A percentile compares a stretch with the other conserved stretches of the same genome.
phyloP scores from a whole-genome alignment of 768 basidiomycete genomes.

The Serendipita sp. region DNA sequence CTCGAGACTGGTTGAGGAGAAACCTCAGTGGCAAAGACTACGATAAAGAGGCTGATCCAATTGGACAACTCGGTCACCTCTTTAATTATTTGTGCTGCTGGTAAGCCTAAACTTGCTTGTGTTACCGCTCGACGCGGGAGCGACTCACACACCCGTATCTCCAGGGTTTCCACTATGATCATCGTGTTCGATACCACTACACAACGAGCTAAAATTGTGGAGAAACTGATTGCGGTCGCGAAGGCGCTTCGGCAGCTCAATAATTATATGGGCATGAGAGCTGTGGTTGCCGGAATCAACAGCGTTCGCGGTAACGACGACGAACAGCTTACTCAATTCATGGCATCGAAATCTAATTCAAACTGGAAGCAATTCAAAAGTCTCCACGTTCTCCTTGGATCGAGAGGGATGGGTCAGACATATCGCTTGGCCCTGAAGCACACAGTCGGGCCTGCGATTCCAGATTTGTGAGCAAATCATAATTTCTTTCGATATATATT shows the following conservation, averaged over 20 bases:
- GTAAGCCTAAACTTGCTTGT: slow-evolving; percentile 4
- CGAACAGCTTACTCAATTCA: slow-evolving; percentile 57
- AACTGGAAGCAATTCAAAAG: slow-evolving; percentile 63
- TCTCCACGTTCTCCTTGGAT: slow-evolving; percentile 71
- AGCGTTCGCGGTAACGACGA: slow-evolving; percentile 29
- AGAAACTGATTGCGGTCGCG: slow-evolving; percentile 77
- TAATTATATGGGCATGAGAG: slow-evolving; percentile 86
- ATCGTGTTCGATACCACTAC: slow-evolving; percentile 69
- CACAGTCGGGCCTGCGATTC: slow-evolving; percentile 74
- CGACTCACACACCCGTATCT: slow-evolving; percentile 4
- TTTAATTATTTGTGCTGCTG: not conserved
- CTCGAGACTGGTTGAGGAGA: slow-evolving; percentile 74
- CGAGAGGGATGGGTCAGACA: slow-evolving; percentile 67
- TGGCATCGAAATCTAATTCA: slow-evolving; percentile 49
- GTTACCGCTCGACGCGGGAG: not conserved
- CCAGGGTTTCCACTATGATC: slow-evolving; percentile 81
- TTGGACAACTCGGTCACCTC: slow-evolving; percentile 45
- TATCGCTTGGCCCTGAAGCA: slow-evolving; percentile 80
- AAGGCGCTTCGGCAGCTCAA: slow-evolving; percentile 62
- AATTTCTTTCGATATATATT: not conserved
- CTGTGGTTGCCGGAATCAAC: slow-evolving; percentile 87
- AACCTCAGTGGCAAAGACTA: slow-evolving; percentile 54
- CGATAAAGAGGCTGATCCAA: slow-evolving; percentile 46
- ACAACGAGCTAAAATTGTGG: slow-evolving; percentile 62
- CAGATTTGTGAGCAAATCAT: slow-evolving; percentile 30